Evolutionary conservation across 1,284 basidiomycete species (phyloP), one percentile per base, ranked within the genome.

Genomic region (Moniliella sp.): DNA sequence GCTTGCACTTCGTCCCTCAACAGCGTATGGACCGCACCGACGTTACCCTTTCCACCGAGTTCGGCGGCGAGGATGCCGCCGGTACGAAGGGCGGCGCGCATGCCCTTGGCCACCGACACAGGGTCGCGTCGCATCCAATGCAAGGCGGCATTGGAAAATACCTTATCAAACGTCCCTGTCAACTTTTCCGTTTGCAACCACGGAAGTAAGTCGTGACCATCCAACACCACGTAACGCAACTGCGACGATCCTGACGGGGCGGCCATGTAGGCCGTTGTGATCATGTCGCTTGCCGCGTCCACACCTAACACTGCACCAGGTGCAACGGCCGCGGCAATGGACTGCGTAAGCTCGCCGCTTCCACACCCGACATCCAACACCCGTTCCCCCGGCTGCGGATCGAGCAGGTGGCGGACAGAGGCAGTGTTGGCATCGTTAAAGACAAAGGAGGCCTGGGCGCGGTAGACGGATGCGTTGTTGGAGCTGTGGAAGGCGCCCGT

Each of bases 311-410:
- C 31, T 28, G 7, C 7, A 3, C 42, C 45, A 2, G 23, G 16
- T 13, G 14, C 18, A 13, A 17, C 13, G 12, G 35, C 38, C 8
- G 9, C 11, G 18, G 40, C 42, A 1, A 45, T 12, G 8, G 42
- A 17, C 5, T 42, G 10, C 1, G 45, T 42, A 12, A 47, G 30
- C 15, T 42, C 38, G 21, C 45, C 45, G 15, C 27, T 42, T 5
- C 44, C 45, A 28, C 45, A 47, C 3, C 42, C 45, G 0, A 45
- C 16, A 30, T 47, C 45, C 5, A 47, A 33, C 19, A 47, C 33
- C 12, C 17, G 32, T 5, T 47, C 45, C 7, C 42, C 45, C 1
- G 38, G 38, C 15, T 33, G 27, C 1, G 45, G 31, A 31, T 43
- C 45, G 14, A 47, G 40, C 25, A 47, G 36, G 12, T 23, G 7